Conservation (phyloP, 805 yeast species). For the Clavispora asparagi region DNA sequence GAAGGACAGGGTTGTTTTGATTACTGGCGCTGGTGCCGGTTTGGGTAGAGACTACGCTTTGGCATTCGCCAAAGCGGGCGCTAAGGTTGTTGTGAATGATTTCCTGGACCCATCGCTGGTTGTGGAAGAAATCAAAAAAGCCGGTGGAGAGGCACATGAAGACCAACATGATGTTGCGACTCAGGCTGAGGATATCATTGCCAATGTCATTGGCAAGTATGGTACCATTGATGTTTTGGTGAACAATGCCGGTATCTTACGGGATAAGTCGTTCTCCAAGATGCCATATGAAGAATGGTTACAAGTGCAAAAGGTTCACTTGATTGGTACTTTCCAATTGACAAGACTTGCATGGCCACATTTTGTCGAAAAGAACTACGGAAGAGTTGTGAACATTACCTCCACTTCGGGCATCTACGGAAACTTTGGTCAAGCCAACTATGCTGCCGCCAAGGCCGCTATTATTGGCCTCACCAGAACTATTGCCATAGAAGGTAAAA, state of each 20-base stretch:
- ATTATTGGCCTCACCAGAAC: constrained; percentile 81
- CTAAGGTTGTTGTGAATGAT: constrained; percentile 92
- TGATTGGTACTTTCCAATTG: constrained; percentile 74
- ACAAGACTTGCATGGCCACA: constrained; percentile 92
- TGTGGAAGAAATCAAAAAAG: constrained; percentile 65
- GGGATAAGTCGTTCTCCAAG: constrained; percentile 83
- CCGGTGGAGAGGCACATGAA: constrained; percentile 78
- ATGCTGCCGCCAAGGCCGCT: constrained; percentile 89
- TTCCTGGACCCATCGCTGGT: constrained; percentile 68
- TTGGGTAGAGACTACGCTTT: constrained; percentile 88
- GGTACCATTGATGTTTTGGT: constrained; percentile 83
- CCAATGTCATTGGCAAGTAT: constrained; percentile 68
- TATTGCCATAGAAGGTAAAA: constrained; percentile 86
- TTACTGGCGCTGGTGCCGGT: constrained; percentile 96
- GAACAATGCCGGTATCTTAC: constrained; percentile 91
- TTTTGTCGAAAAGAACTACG: constrained; percentile 70
- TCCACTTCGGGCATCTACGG: constrained; percentile 98
- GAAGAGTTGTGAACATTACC: constrained; percentile 81
- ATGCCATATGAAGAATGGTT: constrained; percentile 84
- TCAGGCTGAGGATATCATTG: constrained; percentile 68
- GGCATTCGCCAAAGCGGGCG: constrained; percentile 84
- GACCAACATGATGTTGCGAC: constrained; percentile 78
- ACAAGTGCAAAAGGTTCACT: constrained; percentile 73
- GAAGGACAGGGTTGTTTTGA: constrained; percentile 78
- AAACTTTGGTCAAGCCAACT: constrained; percentile 95